Conservation (phyloP, 495 filamentous ascomycete genomes). For the Penicillium parvum region DNA sequence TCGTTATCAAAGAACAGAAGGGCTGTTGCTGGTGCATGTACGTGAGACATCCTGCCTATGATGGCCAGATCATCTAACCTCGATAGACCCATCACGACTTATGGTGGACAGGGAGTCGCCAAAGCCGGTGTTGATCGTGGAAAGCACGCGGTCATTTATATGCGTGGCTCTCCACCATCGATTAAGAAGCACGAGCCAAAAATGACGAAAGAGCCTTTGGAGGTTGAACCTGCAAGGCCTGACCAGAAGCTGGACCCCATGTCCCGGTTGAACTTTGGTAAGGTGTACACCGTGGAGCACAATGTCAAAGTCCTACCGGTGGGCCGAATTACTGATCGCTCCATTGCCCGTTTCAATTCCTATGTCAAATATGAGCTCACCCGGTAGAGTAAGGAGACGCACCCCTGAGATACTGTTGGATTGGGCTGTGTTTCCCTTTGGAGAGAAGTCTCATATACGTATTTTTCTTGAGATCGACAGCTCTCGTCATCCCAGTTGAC, state of each 20-base stretch:
- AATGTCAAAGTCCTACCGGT: constrained; percentile 40
- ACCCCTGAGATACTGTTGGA: too few relatives aligned
- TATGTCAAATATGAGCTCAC: constrained; percentile 18
- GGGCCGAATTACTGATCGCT: constrained; percentile 25
- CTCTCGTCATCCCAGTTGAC: too few relatives aligned
- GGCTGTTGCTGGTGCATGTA: constrained; percentile 32
- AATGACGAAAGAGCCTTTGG: constrained; percentile 32
- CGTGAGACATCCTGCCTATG: too few relatives aligned
- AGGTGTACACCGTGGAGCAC: constrained; percentile 46
- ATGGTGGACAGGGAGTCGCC: constrained; percentile 28
- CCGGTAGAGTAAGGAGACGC: not conserved
- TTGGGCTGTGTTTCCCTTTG: too few relatives aligned
- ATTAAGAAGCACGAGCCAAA: constrained; percentile 12
- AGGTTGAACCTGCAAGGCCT: constrained; percentile 18
- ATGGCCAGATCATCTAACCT: too few relatives aligned
- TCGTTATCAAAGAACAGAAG: constrained; percentile 21
- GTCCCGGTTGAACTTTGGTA: constrained; percentile 46
- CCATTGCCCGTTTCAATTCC: constrained; percentile 21
- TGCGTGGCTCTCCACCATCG: constrained; percentile 13
- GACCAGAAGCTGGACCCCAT: constrained; percentile 30
- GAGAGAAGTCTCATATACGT: too few relatives aligned
- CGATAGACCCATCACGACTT: constrained; percentile 34
- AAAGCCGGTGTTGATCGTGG: constrained; percentile 27
- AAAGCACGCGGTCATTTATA: constrained; percentile 39
- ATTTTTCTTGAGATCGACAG: too few relatives aligned